Evolutionary conservation across 345 rosid genomes (phyloP), one percentile per base, ranked within the genome.

Genomic region (Cardamine chenopodiifolia): DNA sequence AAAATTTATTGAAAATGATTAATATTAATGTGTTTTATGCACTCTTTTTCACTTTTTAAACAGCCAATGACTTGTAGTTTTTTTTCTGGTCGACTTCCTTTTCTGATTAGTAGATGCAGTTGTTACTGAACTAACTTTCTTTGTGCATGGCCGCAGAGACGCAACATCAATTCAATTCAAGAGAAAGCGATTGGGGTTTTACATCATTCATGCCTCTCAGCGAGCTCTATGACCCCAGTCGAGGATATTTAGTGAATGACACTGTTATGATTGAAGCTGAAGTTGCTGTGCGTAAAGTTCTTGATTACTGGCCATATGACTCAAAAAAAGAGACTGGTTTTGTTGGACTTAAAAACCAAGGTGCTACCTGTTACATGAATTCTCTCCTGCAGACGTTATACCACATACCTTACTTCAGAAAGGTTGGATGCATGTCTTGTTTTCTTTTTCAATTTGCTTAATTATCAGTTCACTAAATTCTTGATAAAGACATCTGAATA

Each of bases 121-220:
- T 40, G 42, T 55, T 54, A 29, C 25, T 63, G 62, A 5, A 40
- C 18, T 34, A 8, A 42, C 45, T 65, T 13, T 59, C 55, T 71
- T 42, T 61, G 58, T 22, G 66, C 53, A 39, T 60, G 74, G 61
- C 25, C 83, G 82, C 85, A 94, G 98, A 91, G 63, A 94, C 97
- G 8, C 97, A 91, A 56, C 98, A 94, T 80, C 98, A 90, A 73
- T 94, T 94, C 81, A 91, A 85, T 81, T 89, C 90, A 76, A 84
- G 98, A 76, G 98, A 94, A 85, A 91, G 97, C 60, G 98, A 94
- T 66, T 94, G 98, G 98, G 98, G 98, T 32, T 94, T 94, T 81
- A 94, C 98, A 70, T 86, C 96, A 64, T 94, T 94, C 78, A 91
- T 91, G 97, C 90, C 93, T 68, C 97, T 94, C 19, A 71, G 93